Evolutionary conservation across 768 basidiomycete species (phyloP).

Genomic region (Tephrocybe sp.): DNA sequence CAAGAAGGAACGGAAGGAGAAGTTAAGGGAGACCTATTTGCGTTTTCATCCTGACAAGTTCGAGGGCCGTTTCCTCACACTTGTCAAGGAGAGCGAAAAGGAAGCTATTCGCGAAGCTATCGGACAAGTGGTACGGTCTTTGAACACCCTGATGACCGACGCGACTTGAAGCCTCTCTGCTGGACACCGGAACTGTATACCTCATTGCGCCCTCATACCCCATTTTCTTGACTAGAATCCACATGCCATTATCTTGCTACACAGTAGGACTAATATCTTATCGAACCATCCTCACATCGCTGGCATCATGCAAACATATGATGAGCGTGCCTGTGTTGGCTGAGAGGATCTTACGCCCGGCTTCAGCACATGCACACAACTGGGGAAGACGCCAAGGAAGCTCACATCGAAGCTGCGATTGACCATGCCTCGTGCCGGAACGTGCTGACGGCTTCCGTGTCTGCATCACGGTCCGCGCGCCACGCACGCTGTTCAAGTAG

Average conservation of each 20-base stretch:
- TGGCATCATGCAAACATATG: conserved; percentile 27
- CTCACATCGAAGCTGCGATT: conserved; percentile 42
- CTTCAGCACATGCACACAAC: background rate
- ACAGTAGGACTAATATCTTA: background rate
- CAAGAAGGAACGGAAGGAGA: conserved; percentile 56
- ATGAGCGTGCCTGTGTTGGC: conserved; percentile 10
- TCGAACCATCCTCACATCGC: conserved; percentile 18
- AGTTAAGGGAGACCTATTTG: conserved; percentile 62
- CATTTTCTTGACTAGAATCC: too few species aligned
- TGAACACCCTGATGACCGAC: conserved; percentile 54
- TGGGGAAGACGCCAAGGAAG: background rate
- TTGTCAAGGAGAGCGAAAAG: conserved; percentile 44
- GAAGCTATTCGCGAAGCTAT: conserved; percentile 56
- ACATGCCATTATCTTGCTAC: background rate
- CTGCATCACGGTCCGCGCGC: conserved; percentile 69
- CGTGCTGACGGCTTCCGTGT: conserved; percentile 64
- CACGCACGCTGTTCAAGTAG: conserved; percentile 61
- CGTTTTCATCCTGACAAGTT: conserved; percentile 85
- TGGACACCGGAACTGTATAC: background rate
- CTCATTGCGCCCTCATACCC: background rate
- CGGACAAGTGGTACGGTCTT: conserved; percentile 57
- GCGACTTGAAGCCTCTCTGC: conserved; percentile 9
- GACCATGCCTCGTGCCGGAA: conserved; percentile 70
- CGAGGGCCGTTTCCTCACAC: conserved; percentile 65
- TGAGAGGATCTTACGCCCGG: conserved; percentile 2